Conservation (phyloP, 805 yeast species). For the Metschnikowia cubensis region DNA sequence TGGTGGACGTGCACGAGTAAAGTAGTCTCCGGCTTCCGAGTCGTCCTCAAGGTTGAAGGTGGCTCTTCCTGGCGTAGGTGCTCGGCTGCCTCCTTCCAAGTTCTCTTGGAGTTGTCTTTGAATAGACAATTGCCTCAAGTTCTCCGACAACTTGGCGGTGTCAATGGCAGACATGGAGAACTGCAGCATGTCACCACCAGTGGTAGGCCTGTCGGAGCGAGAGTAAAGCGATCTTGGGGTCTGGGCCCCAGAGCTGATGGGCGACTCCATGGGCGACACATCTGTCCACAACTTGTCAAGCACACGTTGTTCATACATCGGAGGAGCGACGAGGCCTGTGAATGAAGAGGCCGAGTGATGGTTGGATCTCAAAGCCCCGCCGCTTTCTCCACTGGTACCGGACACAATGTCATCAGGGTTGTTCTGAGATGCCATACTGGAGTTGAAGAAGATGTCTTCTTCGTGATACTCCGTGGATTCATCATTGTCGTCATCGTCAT, state of each 20-base stretch:
- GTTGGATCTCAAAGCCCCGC: constrained; percentile 19
- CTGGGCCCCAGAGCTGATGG: constrained; percentile 39
- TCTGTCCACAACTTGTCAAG: constrained; percentile 79
- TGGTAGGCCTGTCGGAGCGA: constrained; percentile 6
- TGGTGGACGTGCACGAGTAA: constrained; percentile 16
- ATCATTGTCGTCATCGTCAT: constrained; percentile 19
- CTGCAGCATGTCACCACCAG: constrained; percentile 16
- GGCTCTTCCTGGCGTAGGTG: constrained; percentile 25
- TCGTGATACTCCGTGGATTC: constrained; percentile 12
- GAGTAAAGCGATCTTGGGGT: constrained; percentile 29
- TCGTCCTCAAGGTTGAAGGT: constrained; percentile 35
- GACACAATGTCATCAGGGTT: constrained; percentile 12
- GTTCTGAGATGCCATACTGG: constrained; percentile 5
- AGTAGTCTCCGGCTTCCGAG: constrained; percentile 29
- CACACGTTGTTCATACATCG: constrained; percentile 75
- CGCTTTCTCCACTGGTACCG: constrained; percentile 5
- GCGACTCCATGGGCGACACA: constrained; percentile 48
- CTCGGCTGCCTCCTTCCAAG: constrained; percentile 12
- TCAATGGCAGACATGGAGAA: constrained; percentile 38
- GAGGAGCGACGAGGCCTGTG: constrained; percentile 67
- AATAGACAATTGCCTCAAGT: constrained; percentile 46
- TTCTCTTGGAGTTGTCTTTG: constrained; percentile 44
- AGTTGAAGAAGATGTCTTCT: constrained; percentile 30
- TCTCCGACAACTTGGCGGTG: constrained; percentile 44
- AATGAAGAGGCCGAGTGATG: constrained; percentile 30